Conservation (phyloP, 2,329 filamentous ascomycete genomes). For the Hypoxylon sp. region DNA sequence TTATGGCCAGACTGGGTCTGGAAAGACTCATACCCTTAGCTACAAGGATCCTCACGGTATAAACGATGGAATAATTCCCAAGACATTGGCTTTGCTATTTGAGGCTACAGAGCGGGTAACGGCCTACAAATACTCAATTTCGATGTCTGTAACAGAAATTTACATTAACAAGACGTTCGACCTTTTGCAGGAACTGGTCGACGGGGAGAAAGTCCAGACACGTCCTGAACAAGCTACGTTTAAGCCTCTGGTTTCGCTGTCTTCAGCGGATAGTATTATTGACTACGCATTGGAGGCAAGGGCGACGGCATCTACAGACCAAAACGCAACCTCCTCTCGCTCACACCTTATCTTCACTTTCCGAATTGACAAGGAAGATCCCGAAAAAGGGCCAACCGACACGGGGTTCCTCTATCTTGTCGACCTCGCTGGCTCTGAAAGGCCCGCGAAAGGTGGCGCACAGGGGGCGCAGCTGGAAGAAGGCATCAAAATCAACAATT, state of each 20-base stretch:
- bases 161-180: constrained; percentile 98
- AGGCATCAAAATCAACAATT: constrained; percentile 97
- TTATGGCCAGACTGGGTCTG: constrained; percentile 95
- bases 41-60: constrained; percentile 57
- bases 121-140: constrained; percentile 82
- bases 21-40: constrained; percentile 97
- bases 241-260: constrained; percentile 76
- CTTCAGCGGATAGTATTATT: constrained; percentile 82
- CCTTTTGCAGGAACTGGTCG: constrained; percentile 70
- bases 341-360: constrained; percentile 92
- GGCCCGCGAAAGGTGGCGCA: constrained; percentile 83
- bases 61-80: constrained; percentile 91
- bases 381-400: constrained; percentile 77
- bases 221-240: constrained; percentile 73
- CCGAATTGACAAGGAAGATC: constrained; percentile 38
- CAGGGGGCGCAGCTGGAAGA: constrained; percentile 89
- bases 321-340: constrained; percentile 91
- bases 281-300: constrained; percentile 83
- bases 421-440: constrained; percentile 93
- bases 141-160: constrained; percentile 94
- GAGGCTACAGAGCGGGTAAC: constrained; percentile 85
- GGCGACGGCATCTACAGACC: constrained; percentile 90
- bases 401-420: constrained; percentile 94
- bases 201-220: constrained; percentile 88
- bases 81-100: constrained; percentile 90